phyloP scores from a whole-genome alignment of 306 rosid genomes.

The Ormosia semicastrata region DNA sequence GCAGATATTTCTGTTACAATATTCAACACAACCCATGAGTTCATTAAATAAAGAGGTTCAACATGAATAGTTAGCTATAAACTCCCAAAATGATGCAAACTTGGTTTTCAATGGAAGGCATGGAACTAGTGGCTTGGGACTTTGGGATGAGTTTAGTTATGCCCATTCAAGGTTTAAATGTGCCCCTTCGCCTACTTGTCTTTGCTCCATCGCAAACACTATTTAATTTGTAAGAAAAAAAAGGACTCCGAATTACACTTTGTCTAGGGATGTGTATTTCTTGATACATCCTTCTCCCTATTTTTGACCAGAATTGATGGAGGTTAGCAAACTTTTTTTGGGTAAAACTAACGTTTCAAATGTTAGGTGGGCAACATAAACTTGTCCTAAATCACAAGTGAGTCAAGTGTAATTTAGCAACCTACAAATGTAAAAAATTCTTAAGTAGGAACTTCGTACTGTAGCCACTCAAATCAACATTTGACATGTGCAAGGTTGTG shows the following conservation, averaged over 20 bases:
- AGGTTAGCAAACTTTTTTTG: background rate
- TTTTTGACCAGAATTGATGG: too few species aligned
- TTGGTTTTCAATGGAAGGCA: background rate
- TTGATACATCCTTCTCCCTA: too few species aligned
- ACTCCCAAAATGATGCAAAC: background rate
- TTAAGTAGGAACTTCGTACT: background rate
- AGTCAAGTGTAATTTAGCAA: too few species aligned
- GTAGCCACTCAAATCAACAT: background rate
- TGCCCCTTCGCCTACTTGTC: background rate
- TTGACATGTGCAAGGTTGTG: background rate
- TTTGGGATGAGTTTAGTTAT: background rate
- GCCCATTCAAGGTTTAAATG: background rate
- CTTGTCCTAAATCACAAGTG: background rate
- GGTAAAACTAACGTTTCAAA: background rate
- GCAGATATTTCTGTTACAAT: conserved; percentile 64
- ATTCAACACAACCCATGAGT: background rate
- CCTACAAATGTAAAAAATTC: too few species aligned
- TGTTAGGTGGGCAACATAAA: background rate
- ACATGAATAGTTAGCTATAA: background rate
- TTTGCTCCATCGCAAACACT: background rate
- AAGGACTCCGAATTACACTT: background rate
- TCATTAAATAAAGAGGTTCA: background rate
- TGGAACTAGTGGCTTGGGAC: background rate
- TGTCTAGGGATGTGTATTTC: background rate
- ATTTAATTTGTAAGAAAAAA: background rate